Conservation (phyloP, 768 basidiomycete genomes). For the Floccularia luteovirens region DNA sequence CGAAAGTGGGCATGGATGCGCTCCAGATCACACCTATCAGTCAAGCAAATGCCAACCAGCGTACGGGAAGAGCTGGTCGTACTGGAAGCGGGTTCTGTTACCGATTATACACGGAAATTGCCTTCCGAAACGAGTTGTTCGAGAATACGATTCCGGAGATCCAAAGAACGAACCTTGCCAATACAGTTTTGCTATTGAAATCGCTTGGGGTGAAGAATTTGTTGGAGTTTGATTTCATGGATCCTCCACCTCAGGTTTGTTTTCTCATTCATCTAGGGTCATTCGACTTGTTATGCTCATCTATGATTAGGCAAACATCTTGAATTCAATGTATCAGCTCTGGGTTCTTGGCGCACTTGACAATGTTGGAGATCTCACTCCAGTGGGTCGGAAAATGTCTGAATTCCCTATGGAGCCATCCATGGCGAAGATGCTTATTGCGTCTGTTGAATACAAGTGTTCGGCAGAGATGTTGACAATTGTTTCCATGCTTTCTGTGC, state of each 20-base stretch:
- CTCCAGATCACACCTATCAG: slow-evolving; percentile 98
- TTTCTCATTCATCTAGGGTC: background rate
- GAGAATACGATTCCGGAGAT: slow-evolving; percentile 97
- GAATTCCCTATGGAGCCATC: slow-evolving; percentile 99
- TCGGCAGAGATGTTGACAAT: slow-evolving; percentile 96
- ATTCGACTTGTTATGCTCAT: background rate
- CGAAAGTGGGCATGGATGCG: slow-evolving; percentile 98
- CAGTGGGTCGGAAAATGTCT: slow-evolving; percentile 92
- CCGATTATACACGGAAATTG: slow-evolving; percentile 95
- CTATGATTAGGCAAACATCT: slow-evolving; percentile 65
- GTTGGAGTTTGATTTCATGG: slow-evolving; percentile 99
- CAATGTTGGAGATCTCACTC: slow-evolving; percentile 94
- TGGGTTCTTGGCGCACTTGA: slow-evolving; percentile 98
- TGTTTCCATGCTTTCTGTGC: slow-evolving; percentile 97
- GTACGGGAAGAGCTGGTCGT: slow-evolving; percentile 93
- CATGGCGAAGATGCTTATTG: slow-evolving; percentile 98
- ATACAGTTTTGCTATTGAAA: slow-evolving; percentile 91
- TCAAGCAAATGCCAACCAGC: slow-evolving; percentile 95
- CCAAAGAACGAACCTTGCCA: slow-evolving; percentile 94
- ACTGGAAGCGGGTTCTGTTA: slow-evolving; percentile 98
- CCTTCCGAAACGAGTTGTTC: slow-evolving; percentile 93
- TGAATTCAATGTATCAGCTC: slow-evolving; percentile 99
- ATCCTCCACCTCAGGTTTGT: slow-evolving; percentile 94
- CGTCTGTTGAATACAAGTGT: slow-evolving; percentile 88
- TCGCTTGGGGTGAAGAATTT: slow-evolving; percentile 96